A percentile compares a stretch with the other conserved stretches of the same genome.
Evolutionary conservation across 768 basidiomycete species (phyloP).

Genomic region (Suillus hirtellus): DNA sequence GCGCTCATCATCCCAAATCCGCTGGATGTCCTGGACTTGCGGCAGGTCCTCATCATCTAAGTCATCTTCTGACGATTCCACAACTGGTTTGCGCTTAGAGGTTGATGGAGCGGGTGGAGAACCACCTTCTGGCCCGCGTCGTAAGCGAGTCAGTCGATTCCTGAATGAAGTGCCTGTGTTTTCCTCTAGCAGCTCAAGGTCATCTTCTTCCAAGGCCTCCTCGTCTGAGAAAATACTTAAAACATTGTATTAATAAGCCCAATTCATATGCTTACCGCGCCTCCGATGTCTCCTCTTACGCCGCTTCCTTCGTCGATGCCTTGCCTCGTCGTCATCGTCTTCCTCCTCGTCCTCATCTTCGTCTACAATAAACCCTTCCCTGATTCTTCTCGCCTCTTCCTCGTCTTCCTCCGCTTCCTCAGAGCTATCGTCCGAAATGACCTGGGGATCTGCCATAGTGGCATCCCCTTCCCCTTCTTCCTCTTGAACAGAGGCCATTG

Average conservation of each 20-base stretch:
- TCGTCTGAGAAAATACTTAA: slow-evolving; percentile 41
- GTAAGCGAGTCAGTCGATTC: slow-evolving; percentile 70
- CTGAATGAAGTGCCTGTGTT: slow-evolving; percentile 84
- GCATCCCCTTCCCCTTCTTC: slow-evolving; percentile 57
- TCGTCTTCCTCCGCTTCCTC: slow-evolving; percentile 91
- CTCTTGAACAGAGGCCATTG: slow-evolving; percentile 52
- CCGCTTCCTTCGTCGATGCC: slow-evolving; percentile 60
- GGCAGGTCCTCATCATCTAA: slow-evolving; percentile 56
- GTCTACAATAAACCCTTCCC: slow-evolving; percentile 91
- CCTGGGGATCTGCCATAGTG: slow-evolving; percentile 44
- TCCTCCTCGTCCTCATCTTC: slow-evolving; percentile 84
- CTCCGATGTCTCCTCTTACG: slow-evolving; percentile 66
- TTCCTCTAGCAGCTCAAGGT: slow-evolving; percentile 80
- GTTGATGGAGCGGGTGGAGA: slow-evolving; percentile 66
- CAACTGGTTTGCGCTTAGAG: slow-evolving; percentile 56
- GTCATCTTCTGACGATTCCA: slow-evolving; percentile 81
- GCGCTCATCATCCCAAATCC: slow-evolving; percentile 79
- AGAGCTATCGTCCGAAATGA: slow-evolving; percentile 75
- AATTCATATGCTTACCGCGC: slow-evolving; percentile 39
- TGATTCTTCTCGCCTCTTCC: slow-evolving; percentile 77
- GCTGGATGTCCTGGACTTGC: slow-evolving; percentile 60
- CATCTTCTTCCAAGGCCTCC: slow-evolving; percentile 79
- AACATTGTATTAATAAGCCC: slow-evolving; percentile 16
- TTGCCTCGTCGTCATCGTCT: slow-evolving; percentile 55
- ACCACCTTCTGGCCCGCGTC: slow-evolving; percentile 71